phyloP scores from a whole-genome alignment of 1,284 basidiomycete genomes.

The Pseudozyma sp. region DNA sequence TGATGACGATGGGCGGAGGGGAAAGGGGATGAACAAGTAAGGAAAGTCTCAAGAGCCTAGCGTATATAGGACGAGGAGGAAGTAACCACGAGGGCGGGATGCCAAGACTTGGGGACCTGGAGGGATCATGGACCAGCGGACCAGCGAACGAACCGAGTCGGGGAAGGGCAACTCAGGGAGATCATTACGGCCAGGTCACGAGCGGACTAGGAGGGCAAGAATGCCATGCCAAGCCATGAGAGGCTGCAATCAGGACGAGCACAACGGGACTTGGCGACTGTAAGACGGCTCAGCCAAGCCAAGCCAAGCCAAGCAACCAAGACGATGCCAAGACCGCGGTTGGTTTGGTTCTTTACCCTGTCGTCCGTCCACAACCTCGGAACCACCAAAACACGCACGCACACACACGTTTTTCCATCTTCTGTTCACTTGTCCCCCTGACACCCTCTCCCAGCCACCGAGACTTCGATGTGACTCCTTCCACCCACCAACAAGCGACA shows the following conservation, averaged over 20 bases:
- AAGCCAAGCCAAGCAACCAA: constrained; percentile 9
- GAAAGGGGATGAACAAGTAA: constrained; percentile 7
- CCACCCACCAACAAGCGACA: too few species aligned
- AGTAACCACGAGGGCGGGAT: constrained; percentile 29
- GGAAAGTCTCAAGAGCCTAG: background rate
- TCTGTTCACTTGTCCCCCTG: too few species aligned
- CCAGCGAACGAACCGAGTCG: too few species aligned
- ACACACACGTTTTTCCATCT: too few species aligned
- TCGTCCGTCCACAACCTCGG: background rate
- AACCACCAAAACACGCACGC: background rate
- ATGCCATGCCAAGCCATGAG: constrained; percentile 7
- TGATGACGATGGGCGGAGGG: background rate
- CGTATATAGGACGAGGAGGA: constrained; percentile 26
- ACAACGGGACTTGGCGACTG: background rate
- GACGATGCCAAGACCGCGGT: constrained; percentile 13
- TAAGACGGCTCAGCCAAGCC: constrained; percentile 2
- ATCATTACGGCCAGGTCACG: background rate
- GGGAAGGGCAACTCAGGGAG: background rate
- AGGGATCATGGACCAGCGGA: too few species aligned
- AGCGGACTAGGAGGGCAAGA: background rate
- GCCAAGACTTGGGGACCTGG: constrained; percentile 22
- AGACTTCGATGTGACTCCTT: too few species aligned
- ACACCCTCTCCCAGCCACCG: too few species aligned
- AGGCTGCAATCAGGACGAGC: background rate
- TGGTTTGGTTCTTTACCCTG: background rate